phyloP scores from a whole-genome alignment of 73 alveolate species.

The Paramecium tetraurelia region DNA sequence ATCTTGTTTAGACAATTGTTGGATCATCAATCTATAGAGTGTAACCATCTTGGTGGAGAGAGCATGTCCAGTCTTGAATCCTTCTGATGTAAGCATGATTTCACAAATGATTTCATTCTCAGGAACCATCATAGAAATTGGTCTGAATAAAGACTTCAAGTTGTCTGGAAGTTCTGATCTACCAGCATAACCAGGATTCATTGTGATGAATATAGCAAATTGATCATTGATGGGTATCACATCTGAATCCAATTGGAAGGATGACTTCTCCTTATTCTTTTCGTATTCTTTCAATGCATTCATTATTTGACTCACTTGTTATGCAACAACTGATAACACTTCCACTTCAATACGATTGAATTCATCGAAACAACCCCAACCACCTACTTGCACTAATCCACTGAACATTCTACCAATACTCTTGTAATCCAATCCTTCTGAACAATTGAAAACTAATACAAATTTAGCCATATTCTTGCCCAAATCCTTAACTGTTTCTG shows the following conservation, averaged over 20 bases:
- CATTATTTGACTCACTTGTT: conserved; percentile 96
- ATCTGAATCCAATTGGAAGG: conserved; percentile 88
- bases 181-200: conserved; percentile 99
- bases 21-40: conserved; percentile 91
- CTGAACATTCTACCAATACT: conserved; percentile 99
- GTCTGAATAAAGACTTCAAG: conserved; percentile 97
- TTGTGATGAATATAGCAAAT: conserved; percentile 97
- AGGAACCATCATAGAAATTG: conserved; percentile 99
- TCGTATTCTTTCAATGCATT: conserved; percentile 71
- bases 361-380: conserved; percentile 99
- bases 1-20: conserved; percentile 98
- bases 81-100: conserved; percentile 94
- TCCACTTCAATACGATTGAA: conserved; percentile 99
- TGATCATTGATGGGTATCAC: conserved; percentile 89
- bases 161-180: conserved; percentile 98
- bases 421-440: conserved; percentile 98
- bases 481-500: conserved; percentile 99
- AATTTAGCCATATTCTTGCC: conserved; percentile 99
- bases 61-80: conserved; percentile 80
- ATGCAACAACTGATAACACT: conserved; percentile 99
- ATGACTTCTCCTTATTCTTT: conserved; percentile 72
- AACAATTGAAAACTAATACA: conserved; percentile 99
- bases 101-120: conserved; percentile 98
- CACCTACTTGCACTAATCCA: conserved; percentile 97
- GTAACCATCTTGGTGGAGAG: conserved; percentile 85